phyloP scores from a whole-genome alignment of 129 eudicot species.

The Dittrichia graveolens region DNA sequence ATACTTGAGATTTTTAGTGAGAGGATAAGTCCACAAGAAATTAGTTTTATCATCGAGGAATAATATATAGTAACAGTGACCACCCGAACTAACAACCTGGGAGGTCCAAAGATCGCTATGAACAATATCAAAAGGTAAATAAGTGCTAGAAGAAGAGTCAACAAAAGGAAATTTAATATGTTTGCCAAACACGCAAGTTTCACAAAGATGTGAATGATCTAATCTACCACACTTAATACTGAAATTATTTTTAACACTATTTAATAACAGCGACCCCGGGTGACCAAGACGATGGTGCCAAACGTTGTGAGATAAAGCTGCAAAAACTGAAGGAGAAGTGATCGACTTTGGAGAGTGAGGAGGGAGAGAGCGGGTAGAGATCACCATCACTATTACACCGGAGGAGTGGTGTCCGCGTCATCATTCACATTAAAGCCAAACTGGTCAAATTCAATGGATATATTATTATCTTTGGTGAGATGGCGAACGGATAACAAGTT shows the following conservation, averaged over 20 bases:
- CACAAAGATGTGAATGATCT: not conserved
- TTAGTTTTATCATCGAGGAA: not conserved
- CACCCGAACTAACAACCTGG: not conserved
- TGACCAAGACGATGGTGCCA: constrained; percentile 4
- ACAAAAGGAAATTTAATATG: constrained; percentile 4
- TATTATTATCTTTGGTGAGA: too few species aligned
- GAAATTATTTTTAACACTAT: not conserved
- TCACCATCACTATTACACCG: not conserved
- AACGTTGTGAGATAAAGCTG: not conserved
- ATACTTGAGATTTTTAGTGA: not conserved
- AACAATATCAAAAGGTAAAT: constrained; percentile 16
- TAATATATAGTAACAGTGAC: constrained; percentile 2
- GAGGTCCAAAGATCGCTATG: constrained; percentile 24
- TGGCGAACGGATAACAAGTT: not conserved
- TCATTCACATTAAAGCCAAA: constrained; percentile 15
- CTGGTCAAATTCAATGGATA: not conserved
- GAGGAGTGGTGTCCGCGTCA: not conserved
- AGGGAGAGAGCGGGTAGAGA: not conserved
- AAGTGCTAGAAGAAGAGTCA: not conserved
- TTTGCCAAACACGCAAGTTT: not conserved
- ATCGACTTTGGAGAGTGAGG: not conserved
- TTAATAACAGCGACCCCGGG: not conserved
- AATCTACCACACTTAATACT: not conserved
- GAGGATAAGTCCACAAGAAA: constrained; percentile 8
- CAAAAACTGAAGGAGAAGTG: not conserved